Evolutionary conservation across 2,329 filamentous ascomycete genomes (phyloP), one percentile per base, ranked within the genome.

Genomic region (Aureobasidium namibiae): DNA sequence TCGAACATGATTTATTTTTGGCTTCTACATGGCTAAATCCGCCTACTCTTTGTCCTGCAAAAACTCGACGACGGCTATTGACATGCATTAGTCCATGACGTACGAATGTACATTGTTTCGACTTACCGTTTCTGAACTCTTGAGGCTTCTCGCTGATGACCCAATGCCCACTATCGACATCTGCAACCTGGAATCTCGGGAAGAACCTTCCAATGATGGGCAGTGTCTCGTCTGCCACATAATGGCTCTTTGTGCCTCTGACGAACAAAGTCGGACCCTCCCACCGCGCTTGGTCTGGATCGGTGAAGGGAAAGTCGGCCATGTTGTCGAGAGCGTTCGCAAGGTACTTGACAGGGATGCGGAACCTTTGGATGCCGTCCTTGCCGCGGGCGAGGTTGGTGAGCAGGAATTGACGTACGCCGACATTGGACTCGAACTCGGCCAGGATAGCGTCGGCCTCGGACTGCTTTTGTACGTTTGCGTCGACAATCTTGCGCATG

Each of bases 381-480:
- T 72, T 68, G 3, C 73, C 67, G 5, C 85, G 82, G 65, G 87
- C 74, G 39, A 97, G 78, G 70, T 97, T 99, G 11, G 89, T 90
- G 0, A 99, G 82, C 16, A 99, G 81, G 72, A 97, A 99, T 69
- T 96, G 92, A 2, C 94, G 86, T 65, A 99, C 87, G 0, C 85
- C 77, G 4, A 95, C 73, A 14, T 86, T 86, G 68, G 82, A 73
- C 70, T 95, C 92, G 69, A 88, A 92, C 1, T 85, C 78, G 56
- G 83, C 74, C 23, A 97, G 76, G 49, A 96, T 91, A 61, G 80
- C 78, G 71, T 96, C 90, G 1, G 92, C 92, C 50, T 95, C 88
- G 16, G 82, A 81, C 66, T 89, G 87, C 64, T 82, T 86, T 14
- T 80, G 85, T 18, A 91, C 79, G 10, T 79, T 76, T 0, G 84